Base-by-base conservation (phyloP, 192 early-diverging fungal species). In the Coemansia reversa region DNA sequence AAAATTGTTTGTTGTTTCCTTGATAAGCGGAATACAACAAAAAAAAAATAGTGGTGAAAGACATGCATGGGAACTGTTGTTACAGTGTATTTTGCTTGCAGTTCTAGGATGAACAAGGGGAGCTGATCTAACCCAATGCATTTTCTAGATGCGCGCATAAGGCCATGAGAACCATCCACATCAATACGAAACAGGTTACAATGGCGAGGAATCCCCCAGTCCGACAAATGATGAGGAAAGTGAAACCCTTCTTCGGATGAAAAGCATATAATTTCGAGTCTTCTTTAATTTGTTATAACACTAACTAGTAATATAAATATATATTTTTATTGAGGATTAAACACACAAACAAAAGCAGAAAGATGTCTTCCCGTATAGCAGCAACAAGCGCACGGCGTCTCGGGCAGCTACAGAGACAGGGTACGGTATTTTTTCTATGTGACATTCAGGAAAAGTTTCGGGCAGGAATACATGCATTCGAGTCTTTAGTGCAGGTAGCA, bases 401-500 rank as follows among this genome's bases (percentile, higher is more conserved):
- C 35, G 82, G 82, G 23, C 85, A 81, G 55, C 62, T 90, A 27
- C 63, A 78, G 52, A 75, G 76, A 51, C 65, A 75, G 52, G 73
- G 83, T 24, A 93, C 93, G 1, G 93, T 91, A 25, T 92, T 98
- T 66, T 90, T 98, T 63, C 73, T 97, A 20, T 98, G 97, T 75
- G 95, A 98, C 69, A 85, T 98, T 54, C 97, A 98, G 80, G 91
- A 93, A 51, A 79, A 82, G 58, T 93, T 92, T 72, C 84, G 87
- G 33, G 56, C 81, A 2, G 82, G 84, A 49, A 96, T 97, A 71
- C 89, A 90, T 81, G 86, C 91, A 30, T 96, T 91, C 66, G 85
- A 86, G 12, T 86, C 87, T 19, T 75, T 98, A 30, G 86, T 96
- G 32, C 85, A 86, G 32, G 93, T 91, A 14, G 89, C 95, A 3